phyloP scores from a whole-genome alignment of 1,284 basidiomycete genomes.

The Heimioporus punctisporus region DNA sequence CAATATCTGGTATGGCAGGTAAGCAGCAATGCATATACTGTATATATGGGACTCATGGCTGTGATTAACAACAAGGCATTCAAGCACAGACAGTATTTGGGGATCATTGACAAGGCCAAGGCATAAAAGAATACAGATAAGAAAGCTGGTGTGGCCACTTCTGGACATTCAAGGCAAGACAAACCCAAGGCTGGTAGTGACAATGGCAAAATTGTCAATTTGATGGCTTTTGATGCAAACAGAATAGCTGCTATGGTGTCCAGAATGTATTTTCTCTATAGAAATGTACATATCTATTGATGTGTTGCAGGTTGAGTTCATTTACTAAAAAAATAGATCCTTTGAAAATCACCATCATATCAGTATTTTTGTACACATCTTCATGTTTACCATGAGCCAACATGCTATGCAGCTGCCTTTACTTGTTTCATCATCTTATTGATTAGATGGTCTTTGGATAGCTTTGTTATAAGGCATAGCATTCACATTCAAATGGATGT shows the following conservation, averaged over 20 bases:
- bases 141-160: constrained; percentile 13
- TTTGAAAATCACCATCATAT: constrained; percentile 80
- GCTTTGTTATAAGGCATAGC: constrained; percentile 59
- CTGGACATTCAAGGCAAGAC: constrained; percentile 35
- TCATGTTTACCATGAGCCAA: not conserved
- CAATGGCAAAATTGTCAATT: constrained; percentile 77
- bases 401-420: constrained; percentile 70
- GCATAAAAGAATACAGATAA: constrained; percentile 15
- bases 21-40: constrained; percentile 58
- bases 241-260: constrained; percentile 53
- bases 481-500: constrained; percentile 76
- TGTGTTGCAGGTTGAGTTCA: not conserved
- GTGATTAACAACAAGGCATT: constrained; percentile 92
- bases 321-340: constrained; percentile 50
- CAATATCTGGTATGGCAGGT: constrained; percentile 70
- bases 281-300: constrained; percentile 42
- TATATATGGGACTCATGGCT: constrained; percentile 63
- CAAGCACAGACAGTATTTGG: constrained; percentile 83
- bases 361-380: constrained; percentile 70
- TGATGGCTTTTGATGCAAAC: constrained; percentile 76
- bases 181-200: constrained; percentile 71
- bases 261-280: constrained; percentile 64
- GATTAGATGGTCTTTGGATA: constrained; percentile 77
- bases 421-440: constrained; percentile 83
- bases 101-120: constrained; percentile 62